Evolutionary conservation across 345 rosid species (phyloP).

Genomic region (Brassica nigra): DNA sequence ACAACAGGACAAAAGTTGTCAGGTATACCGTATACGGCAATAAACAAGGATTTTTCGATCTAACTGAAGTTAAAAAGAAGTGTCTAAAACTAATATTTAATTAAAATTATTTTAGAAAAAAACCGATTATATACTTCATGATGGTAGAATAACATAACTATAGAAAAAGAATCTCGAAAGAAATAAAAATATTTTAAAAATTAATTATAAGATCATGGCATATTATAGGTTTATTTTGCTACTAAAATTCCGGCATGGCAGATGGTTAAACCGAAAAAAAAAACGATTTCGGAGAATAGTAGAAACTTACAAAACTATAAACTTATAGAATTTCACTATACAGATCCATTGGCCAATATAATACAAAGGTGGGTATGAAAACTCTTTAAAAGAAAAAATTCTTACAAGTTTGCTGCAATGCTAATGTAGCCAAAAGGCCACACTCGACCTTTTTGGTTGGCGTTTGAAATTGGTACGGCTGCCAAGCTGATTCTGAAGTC

Average conservation of each 20-base stretch:
- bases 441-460: conserved; percentile 3
- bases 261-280: not conserved
- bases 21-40: not conserved
- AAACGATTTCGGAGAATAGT: not conserved
- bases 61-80: not conserved
- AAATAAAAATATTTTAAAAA: not conserved
- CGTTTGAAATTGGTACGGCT: conserved; percentile 13
- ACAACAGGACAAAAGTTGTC: conserved; percentile 1
- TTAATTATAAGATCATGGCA: not conserved
- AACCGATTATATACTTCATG: not conserved
- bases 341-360: conserved; percentile 7
- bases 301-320: not conserved
- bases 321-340: not conserved
- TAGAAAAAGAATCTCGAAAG: not conserved
- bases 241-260: not conserved
- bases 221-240: not conserved
- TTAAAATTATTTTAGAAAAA: not conserved
- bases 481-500: conserved; percentile 15
- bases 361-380: conserved; percentile 5
- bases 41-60: not conserved
- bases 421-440: conserved; percentile 23
- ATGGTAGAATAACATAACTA: not conserved
- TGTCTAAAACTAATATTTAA: not conserved
- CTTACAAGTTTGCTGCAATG: not conserved
- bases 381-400: not conserved